Evolutionary conservation across 1,139 yeast genomes (phyloP).

Genomic region (Yamadazyma songkhlaensis): DNA sequence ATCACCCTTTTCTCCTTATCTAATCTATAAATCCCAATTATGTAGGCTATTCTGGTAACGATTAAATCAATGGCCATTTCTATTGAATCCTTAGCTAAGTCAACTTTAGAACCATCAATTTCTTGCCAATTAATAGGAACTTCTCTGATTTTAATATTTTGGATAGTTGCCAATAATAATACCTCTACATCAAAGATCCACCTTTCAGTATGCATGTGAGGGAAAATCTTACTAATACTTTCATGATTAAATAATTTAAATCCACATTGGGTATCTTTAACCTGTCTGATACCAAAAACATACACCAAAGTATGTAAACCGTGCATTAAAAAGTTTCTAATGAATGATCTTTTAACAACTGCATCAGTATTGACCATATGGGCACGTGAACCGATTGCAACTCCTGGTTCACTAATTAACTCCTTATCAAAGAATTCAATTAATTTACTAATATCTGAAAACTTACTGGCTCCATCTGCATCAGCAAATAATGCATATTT

Average conservation of each 20-base stretch:
- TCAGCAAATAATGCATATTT: slow-evolving; percentile 81
- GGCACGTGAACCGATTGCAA: slow-evolving; percentile 92
- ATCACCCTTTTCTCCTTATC: slow-evolving; percentile 21
- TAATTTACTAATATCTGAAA: slow-evolving; percentile 63
- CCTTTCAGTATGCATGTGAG: slow-evolving; percentile 92
- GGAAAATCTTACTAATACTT: slow-evolving; percentile 68
- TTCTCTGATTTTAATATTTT: slow-evolving; percentile 65
- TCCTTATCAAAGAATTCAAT: slow-evolving; percentile 33
- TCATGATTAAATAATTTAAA: slow-evolving; percentile 82
- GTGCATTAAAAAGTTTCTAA: slow-evolving; percentile 90
- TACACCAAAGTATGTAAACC: slow-evolving; percentile 84
- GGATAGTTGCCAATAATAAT: slow-evolving; percentile 73
- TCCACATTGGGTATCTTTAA: slow-evolving; percentile 96
- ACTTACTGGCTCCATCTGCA: slow-evolving; percentile 95
- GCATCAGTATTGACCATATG: slow-evolving; percentile 97
- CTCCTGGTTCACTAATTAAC: slow-evolving; percentile 17
- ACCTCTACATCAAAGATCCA: slow-evolving; percentile 98
- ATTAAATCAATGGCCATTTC: slow-evolving; percentile 95
- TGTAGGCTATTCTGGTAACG: slow-evolving; percentile 84
- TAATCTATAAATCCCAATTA: slow-evolving; percentile 71
- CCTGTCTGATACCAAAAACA: slow-evolving; percentile 81
- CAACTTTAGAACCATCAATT: slow-evolving; percentile 92
- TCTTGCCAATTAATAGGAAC: slow-evolving; percentile 96
- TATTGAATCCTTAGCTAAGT: slow-evolving; percentile 84
- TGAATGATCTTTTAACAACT: slow-evolving; percentile 85